phyloP scores from a whole-genome alignment of 768 basidiomycete species.

The Mycena venus region DNA sequence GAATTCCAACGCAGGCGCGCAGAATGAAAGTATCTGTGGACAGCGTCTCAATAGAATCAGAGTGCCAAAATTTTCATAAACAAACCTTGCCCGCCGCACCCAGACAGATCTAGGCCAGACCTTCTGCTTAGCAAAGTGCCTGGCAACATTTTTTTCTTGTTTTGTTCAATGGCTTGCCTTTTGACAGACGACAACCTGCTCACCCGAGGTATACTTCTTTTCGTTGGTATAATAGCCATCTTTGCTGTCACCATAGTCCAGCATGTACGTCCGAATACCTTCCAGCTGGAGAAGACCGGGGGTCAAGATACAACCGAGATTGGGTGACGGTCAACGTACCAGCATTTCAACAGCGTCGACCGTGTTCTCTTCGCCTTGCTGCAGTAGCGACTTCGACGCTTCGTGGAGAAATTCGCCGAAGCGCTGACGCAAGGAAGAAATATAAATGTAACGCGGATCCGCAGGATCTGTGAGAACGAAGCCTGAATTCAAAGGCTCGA shows the following conservation, averaged over 20 bases:
- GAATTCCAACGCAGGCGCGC: slow-evolving; percentile 80
- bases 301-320: background rate
- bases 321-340: slow-evolving; percentile 51
- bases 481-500: slow-evolving; percentile 72
- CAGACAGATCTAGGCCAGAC: slow-evolving; percentile 82
- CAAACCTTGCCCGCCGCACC: slow-evolving; percentile 75
- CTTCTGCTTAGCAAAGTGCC: slow-evolving; percentile 79
- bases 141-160: slow-evolving; percentile 77
- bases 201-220: slow-evolving; percentile 29
- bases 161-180: slow-evolving; percentile 48
- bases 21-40: slow-evolving; percentile 70
- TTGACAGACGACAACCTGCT: background rate
- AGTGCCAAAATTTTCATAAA: slow-evolving; percentile 9
- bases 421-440: slow-evolving; percentile 66
- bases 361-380: slow-evolving; percentile 85
- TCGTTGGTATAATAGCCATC: slow-evolving; percentile 49
- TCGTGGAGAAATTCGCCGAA: slow-evolving; percentile 80
- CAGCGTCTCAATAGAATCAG: slow-evolving; percentile 7
- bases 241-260: slow-evolving; percentile 81
- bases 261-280: slow-evolving; percentile 78
- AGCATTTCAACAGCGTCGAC: slow-evolving; percentile 85
- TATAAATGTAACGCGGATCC: slow-evolving; percentile 76
- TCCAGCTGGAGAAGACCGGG: slow-evolving; percentile 60
- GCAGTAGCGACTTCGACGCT: slow-evolving; percentile 75
- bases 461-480: slow-evolving; percentile 75